phyloP scores from a whole-genome alignment of 352 stramenopile genomes.

The Pythium diclinum region DNA sequence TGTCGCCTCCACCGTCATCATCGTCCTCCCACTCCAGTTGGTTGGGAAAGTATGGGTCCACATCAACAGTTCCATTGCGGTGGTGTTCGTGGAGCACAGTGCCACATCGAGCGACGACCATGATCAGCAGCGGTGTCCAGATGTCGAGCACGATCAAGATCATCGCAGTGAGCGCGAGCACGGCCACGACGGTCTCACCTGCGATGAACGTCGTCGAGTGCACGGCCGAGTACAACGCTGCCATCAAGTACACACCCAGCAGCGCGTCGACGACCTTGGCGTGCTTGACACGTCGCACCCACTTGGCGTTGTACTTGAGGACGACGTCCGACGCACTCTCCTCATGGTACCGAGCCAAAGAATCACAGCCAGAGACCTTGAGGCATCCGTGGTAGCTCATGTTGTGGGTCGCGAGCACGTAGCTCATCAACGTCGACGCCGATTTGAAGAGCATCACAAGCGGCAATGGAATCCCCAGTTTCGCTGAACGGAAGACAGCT shows the following conservation, averaged over 20 bases:
- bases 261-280: constrained; percentile 58
- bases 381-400: constrained; percentile 64
- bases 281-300: constrained; percentile 53
- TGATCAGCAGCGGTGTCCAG: constrained; percentile 61
- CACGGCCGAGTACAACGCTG: constrained; percentile 67
- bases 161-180: constrained; percentile 43
- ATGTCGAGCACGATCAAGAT: constrained; percentile 58
- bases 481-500: constrained; percentile 46
- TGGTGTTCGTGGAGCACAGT: constrained; percentile 50
- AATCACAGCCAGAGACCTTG: constrained; percentile 40
- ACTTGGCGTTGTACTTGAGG: constrained; percentile 62
- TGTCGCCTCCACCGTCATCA: constrained; percentile 20
- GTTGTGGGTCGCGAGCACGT: constrained; percentile 52
- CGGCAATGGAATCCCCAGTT: constrained; percentile 57
- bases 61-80: constrained; percentile 46
- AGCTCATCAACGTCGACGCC: constrained; percentile 46
- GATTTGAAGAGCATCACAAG: constrained; percentile 61
- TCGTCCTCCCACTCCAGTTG: constrained; percentile 69
- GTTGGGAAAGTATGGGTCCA: constrained; percentile 63
- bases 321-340: constrained; percentile 45
- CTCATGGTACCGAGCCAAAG: constrained; percentile 35
- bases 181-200: constrained; percentile 31
- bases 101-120: constrained; percentile 62
- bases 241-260: constrained; percentile 55
- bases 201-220: constrained; percentile 57